Conservation (phyloP, 305 asterid species). For the Petunia hybrid region DNA sequence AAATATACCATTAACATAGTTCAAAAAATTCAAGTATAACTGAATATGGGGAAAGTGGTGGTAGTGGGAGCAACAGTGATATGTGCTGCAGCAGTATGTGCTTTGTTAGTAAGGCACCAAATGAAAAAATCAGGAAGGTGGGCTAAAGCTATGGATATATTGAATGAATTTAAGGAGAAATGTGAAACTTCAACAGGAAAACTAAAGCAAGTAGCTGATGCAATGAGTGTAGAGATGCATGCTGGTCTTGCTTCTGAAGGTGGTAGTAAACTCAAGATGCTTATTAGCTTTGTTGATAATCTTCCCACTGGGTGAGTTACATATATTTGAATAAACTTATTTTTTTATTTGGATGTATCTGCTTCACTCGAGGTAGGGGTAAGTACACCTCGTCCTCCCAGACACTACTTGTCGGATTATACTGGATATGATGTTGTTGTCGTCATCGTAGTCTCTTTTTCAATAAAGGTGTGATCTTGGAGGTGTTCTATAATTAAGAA, state of each 20-base stretch:
- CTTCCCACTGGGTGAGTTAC: constrained; percentile 81
- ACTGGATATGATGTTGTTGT: not conserved
- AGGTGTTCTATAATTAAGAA: not conserved
- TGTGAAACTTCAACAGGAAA: constrained; percentile 68
- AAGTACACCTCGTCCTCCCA: too few species aligned
- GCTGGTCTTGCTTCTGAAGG: constrained; percentile 94
- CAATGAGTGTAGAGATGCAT: constrained; percentile 91
- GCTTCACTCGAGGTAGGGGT: too few species aligned
- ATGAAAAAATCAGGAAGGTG: constrained; percentile 63
- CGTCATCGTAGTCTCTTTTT: constrained; percentile 31
- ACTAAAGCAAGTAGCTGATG: constrained; percentile 84
- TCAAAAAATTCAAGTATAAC: not conserved
- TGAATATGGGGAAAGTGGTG: constrained; percentile 67
- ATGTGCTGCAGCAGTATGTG: constrained; percentile 70
- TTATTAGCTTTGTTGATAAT: constrained; percentile 78
- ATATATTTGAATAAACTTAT: not conserved
- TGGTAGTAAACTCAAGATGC: constrained; percentile 89
- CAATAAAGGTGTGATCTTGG: constrained; percentile 8
- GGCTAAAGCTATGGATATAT: constrained; percentile 61
- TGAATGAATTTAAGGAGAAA: constrained; percentile 74
- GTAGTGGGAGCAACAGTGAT: constrained; percentile 71
- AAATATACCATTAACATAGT: not conserved
- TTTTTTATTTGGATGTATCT: not conserved
- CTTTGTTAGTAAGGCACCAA: constrained; percentile 55
- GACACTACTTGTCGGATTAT: too few species aligned